Evolutionary conservation across 2,329 filamentous ascomycete genomes (phyloP), one percentile per base, ranked within the genome.

Genomic region (Cytospora paraplurivora): DNA sequence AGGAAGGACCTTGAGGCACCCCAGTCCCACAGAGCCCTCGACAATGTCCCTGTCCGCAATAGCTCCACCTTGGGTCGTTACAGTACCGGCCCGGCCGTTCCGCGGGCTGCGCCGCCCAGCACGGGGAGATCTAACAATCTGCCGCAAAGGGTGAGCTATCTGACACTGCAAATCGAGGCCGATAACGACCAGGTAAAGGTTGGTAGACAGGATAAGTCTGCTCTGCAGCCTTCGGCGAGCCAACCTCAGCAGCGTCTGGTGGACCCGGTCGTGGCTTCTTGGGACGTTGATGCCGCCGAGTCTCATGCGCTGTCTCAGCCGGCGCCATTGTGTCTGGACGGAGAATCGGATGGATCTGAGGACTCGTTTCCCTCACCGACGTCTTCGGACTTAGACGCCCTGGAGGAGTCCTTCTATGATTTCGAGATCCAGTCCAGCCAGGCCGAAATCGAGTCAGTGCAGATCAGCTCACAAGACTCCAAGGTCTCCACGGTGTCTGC

Each of bases 341-440:
- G 21, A 19, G 44, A 5, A 47, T 47, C 35, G 4, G 27, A 47
- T 3, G 37, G n/a, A 32, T 34, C 19, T 11, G 32, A 32, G 13
- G 15, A 10, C 12, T 58, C 62, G 17, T 58, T 33, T 4, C 27
- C 27, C 57, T 66, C 64, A 19, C 62, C 64, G 19, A 66, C 64
- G 4, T 7, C 49, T 19, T 66, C 64, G 10, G 64, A 66, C 5
- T 17, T 64, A 4, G 64, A 66, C 8, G 64, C 64, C 11, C 19
- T 64, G 33, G 64, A 66, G 13, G 57, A 63, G 38, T 63, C 57
- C 11, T 55, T 60, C 13, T 44, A 33, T n/a, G 49, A 50, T 4
- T 32, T 58, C 10, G 61, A 57, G 10, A 27, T 44, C 7, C 47
- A 51, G 61, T 59, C 53, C 10, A 41, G 47, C 41, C 32, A 55